These are phyloP conservation scores for Xylaria sp. DNA, from an alignment of 2,329 filamentous ascomycete genomes.

Conservation along the genomic window DNA sequence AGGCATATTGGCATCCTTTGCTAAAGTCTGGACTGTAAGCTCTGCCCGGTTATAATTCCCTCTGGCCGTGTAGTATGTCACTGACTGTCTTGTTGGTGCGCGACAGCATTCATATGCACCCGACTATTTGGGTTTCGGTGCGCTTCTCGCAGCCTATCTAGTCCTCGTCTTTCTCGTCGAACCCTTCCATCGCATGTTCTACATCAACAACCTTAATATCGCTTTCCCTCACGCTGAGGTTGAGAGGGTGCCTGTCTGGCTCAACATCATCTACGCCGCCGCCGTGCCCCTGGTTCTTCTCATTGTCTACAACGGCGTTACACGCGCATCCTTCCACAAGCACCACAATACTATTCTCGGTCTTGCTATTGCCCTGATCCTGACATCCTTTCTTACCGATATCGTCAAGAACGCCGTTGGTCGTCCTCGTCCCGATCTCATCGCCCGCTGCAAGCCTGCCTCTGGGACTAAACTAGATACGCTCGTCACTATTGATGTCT, in stretches of 20 bases:
- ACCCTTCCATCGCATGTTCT: slow-evolving; percentile 96
- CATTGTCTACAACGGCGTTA: slow-evolving; percentile 65
- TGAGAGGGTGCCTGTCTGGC: slow-evolving; percentile 81
- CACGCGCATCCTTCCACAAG: slow-evolving; percentile 73
- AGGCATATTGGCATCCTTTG: slow-evolving; percentile 42
- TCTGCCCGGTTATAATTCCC: background rate
- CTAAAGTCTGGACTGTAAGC: slow-evolving; percentile 56
- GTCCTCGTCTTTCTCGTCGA: slow-evolving; percentile 72
- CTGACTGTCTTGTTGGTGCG: slow-evolving; percentile 25
- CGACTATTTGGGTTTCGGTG: slow-evolving; percentile 80
- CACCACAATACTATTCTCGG: slow-evolving; percentile 85
- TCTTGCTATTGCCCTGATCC: slow-evolving; percentile 75
- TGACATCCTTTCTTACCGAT: slow-evolving; percentile 86
- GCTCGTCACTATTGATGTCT: slow-evolving; percentile 70
- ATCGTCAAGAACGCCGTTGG: slow-evolving; percentile 88
- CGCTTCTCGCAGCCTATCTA: slow-evolving; percentile 72
- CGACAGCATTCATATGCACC: slow-evolving; percentile 78
- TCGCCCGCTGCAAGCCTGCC: slow-evolving; percentile 79
- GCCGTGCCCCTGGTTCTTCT: slow-evolving; percentile 73
- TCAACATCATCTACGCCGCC: slow-evolving; percentile 81
- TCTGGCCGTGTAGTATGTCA: background rate
- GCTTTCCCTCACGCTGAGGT: slow-evolving; percentile 84
- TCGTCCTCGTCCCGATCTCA: slow-evolving; percentile 66
- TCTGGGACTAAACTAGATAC: slow-evolving; percentile 52
- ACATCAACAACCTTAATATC: slow-evolving; percentile 81